Percentiles rank a stretch among this genome's conserved stretches.
Conservation (phyloP, 2,329 filamentous ascomycete genomes). For the Akanthomyces uredinophilus region DNA sequence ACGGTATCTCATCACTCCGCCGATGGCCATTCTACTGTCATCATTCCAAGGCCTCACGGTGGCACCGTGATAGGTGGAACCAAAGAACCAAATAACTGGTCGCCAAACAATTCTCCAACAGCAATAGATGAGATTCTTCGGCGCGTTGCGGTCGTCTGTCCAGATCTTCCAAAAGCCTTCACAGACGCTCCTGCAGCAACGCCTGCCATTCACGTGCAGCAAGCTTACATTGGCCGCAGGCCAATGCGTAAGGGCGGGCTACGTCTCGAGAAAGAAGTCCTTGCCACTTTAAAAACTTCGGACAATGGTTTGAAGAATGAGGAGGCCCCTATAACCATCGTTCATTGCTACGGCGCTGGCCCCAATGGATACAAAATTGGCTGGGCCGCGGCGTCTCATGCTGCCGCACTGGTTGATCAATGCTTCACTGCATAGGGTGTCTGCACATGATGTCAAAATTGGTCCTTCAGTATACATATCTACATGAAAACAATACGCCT, state of each 20-base stretch:
- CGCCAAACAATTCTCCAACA: not conserved
- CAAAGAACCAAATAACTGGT: slow-evolving; percentile 9
- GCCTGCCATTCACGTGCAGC: not conserved
- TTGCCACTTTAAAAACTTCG: not conserved
- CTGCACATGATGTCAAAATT: not conserved
- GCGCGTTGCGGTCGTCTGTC: not conserved
- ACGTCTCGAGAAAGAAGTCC: not conserved
- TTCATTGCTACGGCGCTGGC: slow-evolving; percentile 13
- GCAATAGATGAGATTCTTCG: not conserved
- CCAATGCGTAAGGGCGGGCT: slow-evolving; percentile 10
- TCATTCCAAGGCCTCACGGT: not conserved
- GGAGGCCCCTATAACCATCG: not conserved
- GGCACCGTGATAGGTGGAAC: slow-evolving; percentile 9
- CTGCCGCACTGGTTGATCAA: not conserved
- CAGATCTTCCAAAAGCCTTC: not conserved
- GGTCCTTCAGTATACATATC: not conserved
- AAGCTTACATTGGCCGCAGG: slow-evolving; percentile 7
- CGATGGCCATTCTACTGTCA: slow-evolving; percentile 5
- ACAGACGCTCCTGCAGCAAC: not conserved
- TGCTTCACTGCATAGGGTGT: not conserved
- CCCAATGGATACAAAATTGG: slow-evolving; percentile 8
- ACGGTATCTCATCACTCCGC: slow-evolving; percentile 3
- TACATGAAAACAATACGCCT: not conserved
- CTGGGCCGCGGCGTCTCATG: slow-evolving; percentile 1
- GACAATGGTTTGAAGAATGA: not conserved